Evolutionary conservation across 345 rosid genomes (phyloP).

Genomic region (Aquilaria sinensis): DNA sequence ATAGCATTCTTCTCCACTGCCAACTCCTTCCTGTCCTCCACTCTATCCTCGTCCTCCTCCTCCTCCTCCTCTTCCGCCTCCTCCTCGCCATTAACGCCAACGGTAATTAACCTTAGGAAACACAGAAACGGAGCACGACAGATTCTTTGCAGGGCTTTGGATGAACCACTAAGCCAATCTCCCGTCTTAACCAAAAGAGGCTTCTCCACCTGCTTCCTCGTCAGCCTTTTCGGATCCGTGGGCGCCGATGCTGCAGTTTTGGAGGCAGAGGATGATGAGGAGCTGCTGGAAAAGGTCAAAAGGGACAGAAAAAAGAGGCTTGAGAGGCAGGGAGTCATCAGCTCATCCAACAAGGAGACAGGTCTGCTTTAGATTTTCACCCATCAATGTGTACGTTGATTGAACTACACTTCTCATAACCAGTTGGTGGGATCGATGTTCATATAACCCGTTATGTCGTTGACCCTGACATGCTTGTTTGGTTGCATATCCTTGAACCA

Average conservation of each 20-base stretch:
- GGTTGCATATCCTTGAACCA: no score
- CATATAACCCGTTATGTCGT: no score
- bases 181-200: slow-evolving; percentile 44
- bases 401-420: no score
- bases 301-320: slow-evolving; percentile 78
- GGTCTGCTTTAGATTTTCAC: slow-evolving; percentile 26
- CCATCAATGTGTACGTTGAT: background rate
- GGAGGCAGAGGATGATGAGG: slow-evolving; percentile 91
- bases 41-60: slow-evolving; percentile 16
- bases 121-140: slow-evolving; percentile 10
- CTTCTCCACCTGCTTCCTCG: slow-evolving; percentile 40
- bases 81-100: slow-evolving; percentile 7
- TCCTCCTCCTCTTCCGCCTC: slow-evolving; percentile 17
- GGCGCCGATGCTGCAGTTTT: slow-evolving; percentile 73
- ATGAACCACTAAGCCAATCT: slow-evolving; percentile 18
- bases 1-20: slow-evolving; percentile 37
- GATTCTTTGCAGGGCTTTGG: slow-evolving; percentile 32
- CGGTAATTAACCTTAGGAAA: slow-evolving; percentile 17
- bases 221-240: slow-evolving; percentile 40
- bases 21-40: slow-evolving; percentile 33
- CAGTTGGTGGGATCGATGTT: no score
- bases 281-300: slow-evolving; percentile 83
- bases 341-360: slow-evolving; percentile 62
- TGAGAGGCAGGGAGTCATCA: slow-evolving; percentile 75
- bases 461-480: no score